Evolutionary conservation across 441 rosid genomes (phyloP), one percentile per base, ranked within the genome.

Genomic region (Adansonia gregorii): DNA sequence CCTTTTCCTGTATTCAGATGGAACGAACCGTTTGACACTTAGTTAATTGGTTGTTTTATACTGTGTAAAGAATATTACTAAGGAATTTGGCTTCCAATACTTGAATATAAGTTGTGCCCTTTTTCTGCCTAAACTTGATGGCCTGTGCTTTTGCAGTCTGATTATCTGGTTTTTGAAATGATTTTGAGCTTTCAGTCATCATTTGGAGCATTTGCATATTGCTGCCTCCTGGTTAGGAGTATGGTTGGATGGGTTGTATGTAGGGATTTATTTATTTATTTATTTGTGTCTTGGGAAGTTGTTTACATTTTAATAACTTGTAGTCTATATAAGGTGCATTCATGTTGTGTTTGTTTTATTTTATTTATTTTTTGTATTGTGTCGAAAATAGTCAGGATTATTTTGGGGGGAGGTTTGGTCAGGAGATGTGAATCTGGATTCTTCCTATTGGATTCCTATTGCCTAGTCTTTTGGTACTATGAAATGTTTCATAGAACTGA

Each of bases 41-140:
- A 24, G 70, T 76, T 81, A 78, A 82, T 83, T 80, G 78, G 79
- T 75, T 74, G 83, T 75, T 75, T 81, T 12, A 11, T 54, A 80
- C 76, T 83, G 78, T 89, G 85, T 87, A 86, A 88, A 88, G 85
- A 85, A 78, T 66, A 73, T 72, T 66, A 46, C 68, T 4, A 14
- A 35, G 41, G 4, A 58, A 56, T 41, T 73, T 60, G 55, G 46
- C 69, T n/a, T 74, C 11, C 2, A 60, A 60, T 74, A 39, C 48
- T 59, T 46, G 68, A 61, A 60, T 74, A 61, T 7, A 19, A 31
- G 49, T 31, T 71, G 27, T 22, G 54, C 43, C 35, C 24, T 12
- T 14, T 45, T 60, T 60, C 45, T 27, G 11, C 20, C 67, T 11
- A 19, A 14, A 45, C 67, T 59, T 60, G 68, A 60, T 49, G 8